Evolutionary conservation across 768 basidiomycete species (phyloP).

Genomic region (Suillus bovinus): DNA sequence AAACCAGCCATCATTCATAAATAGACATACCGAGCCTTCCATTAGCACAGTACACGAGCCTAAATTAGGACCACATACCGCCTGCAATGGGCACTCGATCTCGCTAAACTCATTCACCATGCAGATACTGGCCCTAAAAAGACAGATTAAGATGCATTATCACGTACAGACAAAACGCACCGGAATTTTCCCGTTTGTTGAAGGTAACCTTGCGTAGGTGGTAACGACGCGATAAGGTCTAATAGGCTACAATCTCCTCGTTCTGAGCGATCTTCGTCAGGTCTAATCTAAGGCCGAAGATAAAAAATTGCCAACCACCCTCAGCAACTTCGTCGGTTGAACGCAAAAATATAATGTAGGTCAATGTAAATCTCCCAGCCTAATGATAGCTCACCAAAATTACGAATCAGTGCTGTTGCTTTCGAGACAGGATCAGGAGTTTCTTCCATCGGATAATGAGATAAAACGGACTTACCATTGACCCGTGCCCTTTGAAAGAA

Average conservation of each 20-base stretch:
- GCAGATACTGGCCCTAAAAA: neutral
- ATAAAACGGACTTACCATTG: slow-evolving; percentile 31
- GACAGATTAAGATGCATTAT: neutral
- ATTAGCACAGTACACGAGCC: neutral
- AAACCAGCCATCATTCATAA: neutral
- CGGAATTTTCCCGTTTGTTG: slow-evolving; percentile 29
- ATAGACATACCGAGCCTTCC: neutral
- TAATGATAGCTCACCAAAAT: slow-evolving; percentile 7
- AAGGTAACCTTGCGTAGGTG: slow-evolving; percentile 23
- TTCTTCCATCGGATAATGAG: neutral
- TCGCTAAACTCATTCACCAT: neutral
- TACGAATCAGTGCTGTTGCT: slow-evolving; percentile 41
- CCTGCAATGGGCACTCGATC: neutral
- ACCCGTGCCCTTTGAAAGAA: slow-evolving; percentile 36
- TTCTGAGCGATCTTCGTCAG: slow-evolving; percentile 19
- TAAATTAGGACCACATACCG: slow-evolving; percentile 3
- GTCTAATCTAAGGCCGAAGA: slow-evolving; percentile 12
- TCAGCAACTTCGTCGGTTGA: slow-evolving; percentile 19
- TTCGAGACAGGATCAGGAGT: neutral
- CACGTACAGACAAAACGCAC: slow-evolving; percentile 16
- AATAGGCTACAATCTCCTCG: slow-evolving; percentile 30
- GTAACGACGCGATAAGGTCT: slow-evolving; percentile 21
- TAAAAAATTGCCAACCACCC: slow-evolving; percentile 21
- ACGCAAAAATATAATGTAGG: slow-evolving; percentile 8
- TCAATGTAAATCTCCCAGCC: neutral